Conservation (phyloP, 2,329 filamentous ascomycete species). For the Colletotrichum abscissum region DNA sequence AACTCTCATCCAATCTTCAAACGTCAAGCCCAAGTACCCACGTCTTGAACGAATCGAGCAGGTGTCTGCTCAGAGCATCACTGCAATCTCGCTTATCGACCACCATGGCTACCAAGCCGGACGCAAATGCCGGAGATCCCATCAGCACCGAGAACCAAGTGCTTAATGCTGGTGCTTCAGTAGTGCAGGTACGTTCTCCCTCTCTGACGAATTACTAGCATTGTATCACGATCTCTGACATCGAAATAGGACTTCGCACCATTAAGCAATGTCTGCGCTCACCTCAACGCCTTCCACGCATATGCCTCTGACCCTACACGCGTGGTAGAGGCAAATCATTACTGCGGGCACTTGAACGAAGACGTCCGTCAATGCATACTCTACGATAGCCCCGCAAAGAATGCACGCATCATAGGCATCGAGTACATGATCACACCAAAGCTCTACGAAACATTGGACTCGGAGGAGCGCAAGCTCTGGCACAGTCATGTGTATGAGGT, state of each 20-base stretch:
- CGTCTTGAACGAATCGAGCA: neutral
- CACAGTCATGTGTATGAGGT: constrained; percentile 82
- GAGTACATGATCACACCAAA: constrained; percentile 87
- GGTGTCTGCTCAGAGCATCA: neutral
- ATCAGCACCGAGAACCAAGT: constrained; percentile 66
- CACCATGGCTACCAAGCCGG: constrained; percentile 23
- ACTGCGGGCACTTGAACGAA: constrained; percentile 79
- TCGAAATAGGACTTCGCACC: constrained; percentile 71
- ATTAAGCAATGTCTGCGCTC: constrained; percentile 80
- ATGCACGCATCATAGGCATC: constrained; percentile 82
- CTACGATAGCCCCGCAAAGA: constrained; percentile 76
- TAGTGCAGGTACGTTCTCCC: constrained; percentile 60
- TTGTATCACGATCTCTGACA: neutral
- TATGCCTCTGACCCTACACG: constrained; percentile 80
- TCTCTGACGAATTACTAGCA: neutral
- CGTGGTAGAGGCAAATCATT: constrained; percentile 83
- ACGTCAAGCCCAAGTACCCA: no score
- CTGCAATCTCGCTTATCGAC: neutral
- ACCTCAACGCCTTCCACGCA: constrained; percentile 88
- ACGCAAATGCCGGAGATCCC: constrained; percentile 55
- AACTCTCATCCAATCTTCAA: no score
- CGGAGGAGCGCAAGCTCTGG: constrained; percentile 80
- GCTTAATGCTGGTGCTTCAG: constrained; percentile 70
- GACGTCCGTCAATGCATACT: constrained; percentile 88
- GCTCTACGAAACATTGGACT: constrained; percentile 73